A percentile compares a stretch with the other conserved stretches of the same genome.
Conservation (phyloP, 176 grass and related monocot genomes). For the barley (Hordeum vulgare) region MorexV3_pseudomolecules_assembly NC_058524.1:273923772-273924271, state of each 20-base stretch:
- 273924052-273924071: not conserved
- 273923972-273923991: not conserved
- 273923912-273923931: constrained; percentile 5
- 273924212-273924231: too few species aligned
- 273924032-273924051: not conserved
- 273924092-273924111: not conserved
- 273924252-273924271: too few species aligned
- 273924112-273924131: not conserved
- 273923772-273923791: not conserved
- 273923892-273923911: constrained; percentile 3
- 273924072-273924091: not conserved
- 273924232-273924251: too few species aligned
- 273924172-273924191: too few species aligned
- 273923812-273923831: constrained; percentile 20
- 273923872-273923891: not conserved
- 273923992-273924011: not conserved
- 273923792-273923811: not conserved
- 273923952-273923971: not conserved
- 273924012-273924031: not conserved
- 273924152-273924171: too few species aligned
- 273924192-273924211: too few species aligned
- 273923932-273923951: constrained; percentile 7
- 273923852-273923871: not conserved
- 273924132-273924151: too few species aligned
- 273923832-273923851: constrained; percentile 16